Evolutionary conservation across 345 rosid species (phyloP), one percentile per base, ranked within the genome.

Genomic region (Citrus sinensis): DNA sequence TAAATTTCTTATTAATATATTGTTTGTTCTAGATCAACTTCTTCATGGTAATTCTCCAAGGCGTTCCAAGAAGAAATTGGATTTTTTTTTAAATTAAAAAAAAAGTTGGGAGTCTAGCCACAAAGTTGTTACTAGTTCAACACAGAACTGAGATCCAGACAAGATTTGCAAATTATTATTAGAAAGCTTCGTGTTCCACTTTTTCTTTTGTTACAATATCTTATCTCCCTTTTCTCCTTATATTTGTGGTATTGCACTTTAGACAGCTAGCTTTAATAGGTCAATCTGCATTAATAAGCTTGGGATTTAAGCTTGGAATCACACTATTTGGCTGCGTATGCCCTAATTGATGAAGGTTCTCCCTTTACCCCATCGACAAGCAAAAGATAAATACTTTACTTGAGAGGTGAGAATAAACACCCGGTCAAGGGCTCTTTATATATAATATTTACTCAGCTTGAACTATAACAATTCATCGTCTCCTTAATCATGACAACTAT

Each of bases 301-400:
- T 83, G 84, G 66, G 60, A 75, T 74, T 75, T 71, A 81, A 87
- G 86, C 64, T 79, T 85, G 81, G 86, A 76, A 84, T 83, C 83
- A 74, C 51, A 64, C 34, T 56, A 39, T 10, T 42, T 11, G 17
- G 73, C 32, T 80, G 42, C 37, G 39, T 20, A 17, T 66, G 78
- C 71, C 70, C 63, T 70, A 51, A 78, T 49, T 74, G 74, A 49
- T 78, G 77, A 63, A 73, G 71, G 72, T 79, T 82, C 79, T 76
- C 76, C 71, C 87, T 84, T 89, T 86, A 78, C 84, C 82, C n/a
- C 64, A 83, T 77, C 81, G 87, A 83, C 80, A 84, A 86, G 81
- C 84, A 86, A 87, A 87, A 82, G 82, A 83, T 42, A 80, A 80
- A 82, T 80, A 81, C 87, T 79, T 85, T 82, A 66, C 82, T 81